Base-by-base conservation (phyloP, 495 filamentous ascomycete species). In the Aspergillus carlsbadensis region DNA sequence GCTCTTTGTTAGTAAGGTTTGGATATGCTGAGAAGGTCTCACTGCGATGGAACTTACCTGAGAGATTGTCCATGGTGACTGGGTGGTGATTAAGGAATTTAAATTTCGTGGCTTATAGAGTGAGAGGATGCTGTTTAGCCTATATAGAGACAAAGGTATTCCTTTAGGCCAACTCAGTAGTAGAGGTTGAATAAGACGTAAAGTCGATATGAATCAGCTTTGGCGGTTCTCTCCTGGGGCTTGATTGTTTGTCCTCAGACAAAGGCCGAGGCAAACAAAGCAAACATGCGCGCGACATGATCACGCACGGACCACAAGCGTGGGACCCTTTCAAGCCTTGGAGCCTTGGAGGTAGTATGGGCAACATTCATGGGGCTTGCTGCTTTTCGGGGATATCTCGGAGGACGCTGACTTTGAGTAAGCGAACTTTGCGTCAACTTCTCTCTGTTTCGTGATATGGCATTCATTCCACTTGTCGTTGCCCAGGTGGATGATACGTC, bases 61-160 rank as follows among this genome's bases (percentile, higher is more conserved):
- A 52, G 5, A 60, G 53, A 24, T 52, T 56, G 15, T 60, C 58
- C 58, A 60, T 60, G 15, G 11, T 55, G 33, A n/a, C 18, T 42
- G 21, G 24, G 18, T 14, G 8, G 13, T 11, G 35, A 17, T 24
- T 11, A n/a, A 10, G 31, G 18, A 14, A 10, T 15, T 37, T 20
- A 2, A 14, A 6, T 10, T 31, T 37, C 21, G 10, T 11, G 34
- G 8, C 13, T 29, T 21, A 41, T 33, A 6, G 1, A 31, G 21
- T 6, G 31, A 17, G 14, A 7, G 51, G 11, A n/a, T 31, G 20
- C 41, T 21, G 11, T 37, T 7, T 17, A 10, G 29, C 15, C 3
- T 48, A 10, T 20, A 15, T 34, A 35, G 3, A 48, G 45, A 20
- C 10, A 4, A 44, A 26, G 15, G 13, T 21, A 2, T 29, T 15